phyloP scores from a whole-genome alignment of 2,329 filamentous ascomycete genomes.

The Fusarium chaquense region DNA sequence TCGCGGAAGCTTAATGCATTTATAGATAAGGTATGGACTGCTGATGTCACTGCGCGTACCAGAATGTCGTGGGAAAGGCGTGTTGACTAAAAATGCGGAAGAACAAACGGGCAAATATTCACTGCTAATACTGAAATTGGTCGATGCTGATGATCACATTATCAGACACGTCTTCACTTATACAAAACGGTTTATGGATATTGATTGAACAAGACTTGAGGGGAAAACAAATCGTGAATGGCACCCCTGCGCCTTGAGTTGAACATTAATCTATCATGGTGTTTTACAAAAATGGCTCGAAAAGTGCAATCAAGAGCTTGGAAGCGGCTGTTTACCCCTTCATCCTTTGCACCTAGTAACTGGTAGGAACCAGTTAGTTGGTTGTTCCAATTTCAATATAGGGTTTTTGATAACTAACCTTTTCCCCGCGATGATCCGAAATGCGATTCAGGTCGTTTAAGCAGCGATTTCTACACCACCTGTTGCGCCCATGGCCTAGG shows the following conservation, averaged over 20 bases:
- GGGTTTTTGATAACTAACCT: not conserved
- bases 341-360: not conserved
- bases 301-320: not conserved
- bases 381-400: not conserved
- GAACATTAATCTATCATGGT: conserved; percentile 14
- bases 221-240: not conserved
- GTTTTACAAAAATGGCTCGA: conserved; percentile 14
- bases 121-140: no score
- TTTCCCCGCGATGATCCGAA: conserved; percentile 11
- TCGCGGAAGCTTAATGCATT: not conserved
- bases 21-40: no score
- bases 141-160: no score
- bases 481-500: conserved; percentile 70
- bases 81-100: no score
- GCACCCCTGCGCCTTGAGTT: conserved; percentile 4
- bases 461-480: conserved; percentile 78
- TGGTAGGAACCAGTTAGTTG: not conserved
- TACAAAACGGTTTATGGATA: no score
- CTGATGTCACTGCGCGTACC: no score
- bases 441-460: conserved; percentile 25
- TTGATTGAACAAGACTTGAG: not conserved
- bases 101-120: no score
- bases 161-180: no score
- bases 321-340: not conserved
- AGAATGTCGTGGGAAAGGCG: no score